These are phyloP conservation scores for Aspergillus fijiensis DNA, from an alignment of 2,329 filamentous ascomycete species.

Conservation along the genomic window DNA sequence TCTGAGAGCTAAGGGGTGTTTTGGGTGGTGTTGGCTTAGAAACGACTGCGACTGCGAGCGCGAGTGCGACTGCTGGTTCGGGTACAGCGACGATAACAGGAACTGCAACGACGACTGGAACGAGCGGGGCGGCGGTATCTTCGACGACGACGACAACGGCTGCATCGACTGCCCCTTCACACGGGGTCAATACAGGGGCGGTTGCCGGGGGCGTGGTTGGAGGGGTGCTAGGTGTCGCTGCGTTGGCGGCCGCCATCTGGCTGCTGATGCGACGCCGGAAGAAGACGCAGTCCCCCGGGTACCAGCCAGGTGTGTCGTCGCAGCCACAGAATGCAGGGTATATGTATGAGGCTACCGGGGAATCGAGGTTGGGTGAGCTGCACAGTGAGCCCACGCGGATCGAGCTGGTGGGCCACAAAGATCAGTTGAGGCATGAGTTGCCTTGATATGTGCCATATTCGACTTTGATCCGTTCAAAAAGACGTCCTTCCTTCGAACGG, in stretches of 20 bases:
- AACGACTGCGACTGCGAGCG: background rate
- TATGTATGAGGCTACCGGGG: background rate
- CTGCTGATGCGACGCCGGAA: background rate
- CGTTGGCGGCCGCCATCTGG: background rate
- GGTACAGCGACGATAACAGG: background rate
- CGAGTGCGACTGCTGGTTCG: background rate
- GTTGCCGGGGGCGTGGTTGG: slow-evolving; percentile 7
- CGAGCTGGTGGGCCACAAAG: background rate
- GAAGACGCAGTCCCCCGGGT: background rate
- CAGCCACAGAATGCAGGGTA: background rate
- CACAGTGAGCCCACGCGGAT: background rate
- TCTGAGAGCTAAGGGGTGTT: background rate
- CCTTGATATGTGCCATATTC: background rate
- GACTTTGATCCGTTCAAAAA: no score
- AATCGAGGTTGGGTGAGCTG: background rate
- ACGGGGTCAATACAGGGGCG: slow-evolving; percentile 1
- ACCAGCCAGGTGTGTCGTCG: background rate
- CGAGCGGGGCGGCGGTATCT: background rate
- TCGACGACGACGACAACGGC: background rate
- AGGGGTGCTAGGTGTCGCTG: background rate
- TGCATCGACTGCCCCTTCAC: background rate
- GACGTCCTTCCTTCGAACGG: no score
- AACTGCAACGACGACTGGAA: no score
- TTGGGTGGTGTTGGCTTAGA: background rate
- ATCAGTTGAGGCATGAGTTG: background rate